phyloP scores from a whole-genome alignment of 495 filamentous ascomycete species.

The Penicillium lividum region DNA sequence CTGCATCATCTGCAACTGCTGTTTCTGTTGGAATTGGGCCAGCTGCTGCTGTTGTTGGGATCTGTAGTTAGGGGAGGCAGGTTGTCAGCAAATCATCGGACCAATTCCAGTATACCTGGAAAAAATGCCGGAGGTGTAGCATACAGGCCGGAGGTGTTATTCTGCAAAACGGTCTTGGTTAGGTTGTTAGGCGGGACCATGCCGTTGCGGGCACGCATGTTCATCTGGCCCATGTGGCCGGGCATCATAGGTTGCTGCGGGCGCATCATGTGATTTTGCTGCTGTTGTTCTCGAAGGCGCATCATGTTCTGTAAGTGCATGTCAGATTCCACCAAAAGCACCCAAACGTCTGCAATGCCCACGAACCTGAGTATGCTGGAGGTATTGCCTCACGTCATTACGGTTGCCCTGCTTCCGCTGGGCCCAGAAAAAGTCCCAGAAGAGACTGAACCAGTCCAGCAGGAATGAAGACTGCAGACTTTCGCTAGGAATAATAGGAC shows the following conservation, averaged over 20 bases:
- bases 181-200: constrained; percentile 53
- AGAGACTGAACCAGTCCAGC: constrained; percentile 92
- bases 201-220: constrained; percentile 45
- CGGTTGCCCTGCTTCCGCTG: constrained; percentile 63
- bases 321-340: constrained; percentile 15
- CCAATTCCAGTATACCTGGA: not conserved
- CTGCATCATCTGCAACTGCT: constrained; percentile 62
- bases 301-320: constrained; percentile 37
- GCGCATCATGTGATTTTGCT: constrained; percentile 67
- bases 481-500: constrained; percentile 63
- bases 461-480: constrained; percentile 75
- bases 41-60: constrained; percentile 51
- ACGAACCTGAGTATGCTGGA: constrained; percentile 79
- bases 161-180: constrained; percentile 74
- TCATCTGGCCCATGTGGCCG: constrained; percentile 58
- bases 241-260: constrained; percentile 75
- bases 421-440: constrained; percentile 91
- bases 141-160: constrained; percentile 56
- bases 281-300: constrained; percentile 45
- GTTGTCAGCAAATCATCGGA: constrained; percentile 1
- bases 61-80: constrained; percentile 20
- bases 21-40: constrained; percentile 67
- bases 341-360: constrained; percentile 2
- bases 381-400: constrained; percentile 64
- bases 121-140: constrained; percentile 16